Evolutionary conservation across 345 rosid species (phyloP).

Genomic region (Dovyalis caffra): DNA sequence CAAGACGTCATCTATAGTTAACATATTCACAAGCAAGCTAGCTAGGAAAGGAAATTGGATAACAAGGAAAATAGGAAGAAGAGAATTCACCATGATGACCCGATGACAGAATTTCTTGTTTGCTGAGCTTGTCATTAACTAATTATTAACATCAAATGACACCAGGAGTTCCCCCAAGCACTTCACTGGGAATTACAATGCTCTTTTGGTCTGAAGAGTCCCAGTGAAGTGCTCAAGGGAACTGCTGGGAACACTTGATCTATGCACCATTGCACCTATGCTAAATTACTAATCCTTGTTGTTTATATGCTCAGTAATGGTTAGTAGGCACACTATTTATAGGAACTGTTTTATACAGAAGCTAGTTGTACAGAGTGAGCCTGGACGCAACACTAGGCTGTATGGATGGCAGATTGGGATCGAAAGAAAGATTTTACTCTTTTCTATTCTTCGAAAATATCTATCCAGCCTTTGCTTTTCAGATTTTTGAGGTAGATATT

Average conservation of each 20-base stretch:
- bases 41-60: no score
- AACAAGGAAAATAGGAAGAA: no score
- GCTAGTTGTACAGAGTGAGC: not conserved
- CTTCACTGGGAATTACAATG: slow-evolving; percentile 30
- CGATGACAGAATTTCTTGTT: not conserved
- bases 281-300: not conserved
- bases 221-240: slow-evolving; percentile 49
- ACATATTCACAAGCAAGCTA: no score
- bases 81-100: no score
- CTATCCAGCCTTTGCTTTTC: slow-evolving; percentile 9
- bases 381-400: not conserved
- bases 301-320: not conserved
- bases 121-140: not conserved
- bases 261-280: not conserved
- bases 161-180: slow-evolving; percentile 64
- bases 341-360: not conserved
- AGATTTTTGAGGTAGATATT: not conserved
- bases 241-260: slow-evolving; percentile 36
- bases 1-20: no score
- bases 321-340: not conserved
- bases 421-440: not conserved
- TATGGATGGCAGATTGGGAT: not conserved
- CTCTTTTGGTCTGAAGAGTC: no score
- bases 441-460: not conserved
- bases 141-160: slow-evolving; percentile 7